Evolutionary conservation across 1,284 basidiomycete genomes (phyloP).

Genomic region (Singerocomus rubriflavus): DNA sequence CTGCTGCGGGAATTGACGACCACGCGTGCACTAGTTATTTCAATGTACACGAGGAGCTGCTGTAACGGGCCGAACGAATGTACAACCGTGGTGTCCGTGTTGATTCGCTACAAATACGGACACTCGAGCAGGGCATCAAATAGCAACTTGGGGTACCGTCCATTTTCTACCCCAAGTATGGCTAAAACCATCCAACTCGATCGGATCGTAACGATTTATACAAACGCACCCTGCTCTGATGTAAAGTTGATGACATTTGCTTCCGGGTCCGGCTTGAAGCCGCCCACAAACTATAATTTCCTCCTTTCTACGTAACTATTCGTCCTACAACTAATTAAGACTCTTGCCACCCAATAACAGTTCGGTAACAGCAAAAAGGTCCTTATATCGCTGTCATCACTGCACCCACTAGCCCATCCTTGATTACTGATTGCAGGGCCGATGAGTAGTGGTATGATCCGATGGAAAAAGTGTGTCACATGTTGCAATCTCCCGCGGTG

Average conservation of each 20-base stretch:
- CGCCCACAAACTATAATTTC: neutral
- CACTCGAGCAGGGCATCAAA: neutral
- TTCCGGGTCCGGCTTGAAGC: neutral
- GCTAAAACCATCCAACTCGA: neutral
- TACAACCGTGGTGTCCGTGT: neutral
- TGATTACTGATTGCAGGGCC: constrained; percentile 4
- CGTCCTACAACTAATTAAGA: no score
- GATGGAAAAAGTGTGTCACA: neutral
- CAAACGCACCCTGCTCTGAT: neutral
- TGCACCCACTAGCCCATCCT: neutral
- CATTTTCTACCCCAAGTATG: neutral
- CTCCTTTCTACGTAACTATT: no score
- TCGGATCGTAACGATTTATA: constrained; percentile 1
- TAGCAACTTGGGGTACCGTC: neutral
- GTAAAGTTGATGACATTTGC: neutral
- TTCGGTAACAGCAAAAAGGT: neutral
- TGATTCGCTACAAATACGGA: neutral
- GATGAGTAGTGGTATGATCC: constrained; percentile 11
- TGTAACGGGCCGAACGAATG: constrained; percentile 31
- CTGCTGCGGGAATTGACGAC: neutral
- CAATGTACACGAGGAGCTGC: constrained; percentile 80
- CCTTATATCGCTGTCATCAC: neutral
- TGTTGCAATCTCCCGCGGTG: constrained; percentile 3
- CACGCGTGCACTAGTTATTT: constrained; percentile 52
- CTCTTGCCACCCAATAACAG: no score